phyloP scores from a whole-genome alignment of 139 green algal species.

The Nannochloris sp. region DNA sequence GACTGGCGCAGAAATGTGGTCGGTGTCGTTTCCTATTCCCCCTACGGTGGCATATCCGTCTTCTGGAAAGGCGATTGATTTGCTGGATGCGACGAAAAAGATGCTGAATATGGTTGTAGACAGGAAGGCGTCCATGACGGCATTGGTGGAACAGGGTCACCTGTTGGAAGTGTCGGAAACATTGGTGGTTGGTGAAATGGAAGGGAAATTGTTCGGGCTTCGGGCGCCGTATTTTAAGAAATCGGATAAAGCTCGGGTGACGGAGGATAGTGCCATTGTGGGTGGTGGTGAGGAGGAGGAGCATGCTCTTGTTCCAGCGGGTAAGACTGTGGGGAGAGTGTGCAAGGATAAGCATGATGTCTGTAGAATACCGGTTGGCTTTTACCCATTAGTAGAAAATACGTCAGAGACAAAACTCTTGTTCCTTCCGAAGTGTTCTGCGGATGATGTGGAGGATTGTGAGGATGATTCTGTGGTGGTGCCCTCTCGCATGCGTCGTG shows the following conservation, averaged over 20 bases:
- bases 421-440: neutral
- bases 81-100: slow-evolving; percentile 11
- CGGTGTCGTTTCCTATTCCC: slow-evolving; percentile 43
- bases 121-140: neutral
- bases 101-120: neutral
- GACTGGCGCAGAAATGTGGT: slow-evolving; percentile 47
- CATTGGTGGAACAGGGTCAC: neutral
- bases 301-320: neutral
- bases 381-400: slow-evolving; percentile 5
- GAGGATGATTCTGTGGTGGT: neutral
- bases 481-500: neutral
- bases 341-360: slow-evolving; percentile 7
- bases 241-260: neutral
- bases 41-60: slow-evolving; percentile 48
- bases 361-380: slow-evolving; percentile 2
- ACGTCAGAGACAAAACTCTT: neutral
- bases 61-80: slow-evolving; percentile 19
- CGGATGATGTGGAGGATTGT: neutral
- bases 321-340: neutral
- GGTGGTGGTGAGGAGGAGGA: neutral
- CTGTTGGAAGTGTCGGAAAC: neutral
- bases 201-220: neutral
- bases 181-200: slow-evolving; percentile 3
- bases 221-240: neutral
- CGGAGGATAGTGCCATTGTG: neutral